Percentiles rank a stretch among this genome's conserved stretches.
These are phyloP conservation scores for Gorgonomyces haynaldii DNA, from an alignment of 192 early-diverging fungal species.

Conservation along the genomic window DNA sequence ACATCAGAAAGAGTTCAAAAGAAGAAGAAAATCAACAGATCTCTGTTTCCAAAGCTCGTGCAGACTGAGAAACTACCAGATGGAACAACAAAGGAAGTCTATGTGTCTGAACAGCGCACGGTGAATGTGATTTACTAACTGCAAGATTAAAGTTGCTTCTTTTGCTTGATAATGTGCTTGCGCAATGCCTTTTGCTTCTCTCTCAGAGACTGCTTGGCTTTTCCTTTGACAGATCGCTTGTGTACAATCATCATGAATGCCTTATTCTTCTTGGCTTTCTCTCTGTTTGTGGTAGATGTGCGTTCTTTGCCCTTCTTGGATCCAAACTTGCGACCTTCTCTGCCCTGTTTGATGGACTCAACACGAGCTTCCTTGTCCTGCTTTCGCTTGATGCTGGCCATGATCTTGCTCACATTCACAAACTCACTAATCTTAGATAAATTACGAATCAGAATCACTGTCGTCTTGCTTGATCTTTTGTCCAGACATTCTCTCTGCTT, in stretches of 20 bases:
- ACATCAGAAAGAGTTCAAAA: too few relatives aligned
- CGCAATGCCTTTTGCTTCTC: slow-evolving; percentile 38
- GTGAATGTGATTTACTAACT: too few relatives aligned
- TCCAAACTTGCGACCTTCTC: slow-evolving; percentile 86
- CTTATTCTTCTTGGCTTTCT: slow-evolving; percentile 86
- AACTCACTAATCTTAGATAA: slow-evolving; percentile 15
- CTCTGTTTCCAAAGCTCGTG: neutral
- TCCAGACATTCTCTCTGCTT: slow-evolving; percentile 43
- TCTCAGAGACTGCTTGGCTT: slow-evolving; percentile 27
- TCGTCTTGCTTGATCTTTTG: slow-evolving; percentile 22
- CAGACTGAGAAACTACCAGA: too few relatives aligned
- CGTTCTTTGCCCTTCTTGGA: slow-evolving; percentile 76
- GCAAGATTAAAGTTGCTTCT: too few relatives aligned
- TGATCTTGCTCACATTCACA: slow-evolving; percentile 32
- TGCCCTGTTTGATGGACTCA: slow-evolving; percentile 73
- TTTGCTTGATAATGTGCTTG: slow-evolving; percentile 34
- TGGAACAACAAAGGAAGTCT: too few relatives aligned
- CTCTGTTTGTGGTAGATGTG: slow-evolving; percentile 68
- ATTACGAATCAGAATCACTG: slow-evolving; percentile 16
- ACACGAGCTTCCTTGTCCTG: slow-evolving; percentile 85
- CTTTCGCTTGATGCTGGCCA: slow-evolving; percentile 63
- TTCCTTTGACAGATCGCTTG: slow-evolving; percentile 61
- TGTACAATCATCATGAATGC: slow-evolving; percentile 91
- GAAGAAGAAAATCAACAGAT: neutral
- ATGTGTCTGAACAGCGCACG: too few relatives aligned